phyloP scores from a whole-genome alignment of 2,329 filamentous ascomycete species.

The Phoma sp. region DNA sequence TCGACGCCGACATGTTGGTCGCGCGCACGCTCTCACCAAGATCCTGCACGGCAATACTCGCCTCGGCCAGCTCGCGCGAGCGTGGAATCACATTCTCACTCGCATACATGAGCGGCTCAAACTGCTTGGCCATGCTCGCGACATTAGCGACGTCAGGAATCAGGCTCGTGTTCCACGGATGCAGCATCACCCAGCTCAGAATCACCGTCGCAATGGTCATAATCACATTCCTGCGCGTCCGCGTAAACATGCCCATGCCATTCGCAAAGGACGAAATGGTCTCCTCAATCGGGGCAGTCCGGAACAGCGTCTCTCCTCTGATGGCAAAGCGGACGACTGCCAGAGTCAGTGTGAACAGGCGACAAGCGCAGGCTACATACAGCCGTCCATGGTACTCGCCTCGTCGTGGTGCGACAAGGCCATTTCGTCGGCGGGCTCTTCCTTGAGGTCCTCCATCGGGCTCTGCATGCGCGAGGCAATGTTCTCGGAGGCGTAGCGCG shows the following conservation, averaged over 20 bases:
- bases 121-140: constrained; percentile 85
- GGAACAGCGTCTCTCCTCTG: constrained; percentile 86
- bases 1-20: constrained; percentile 89
- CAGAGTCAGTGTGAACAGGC: constrained; percentile 31
- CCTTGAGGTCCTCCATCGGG: constrained; percentile 34
- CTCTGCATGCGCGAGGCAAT: constrained; percentile 48
- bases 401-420: constrained; percentile 41
- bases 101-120: constrained; percentile 94
- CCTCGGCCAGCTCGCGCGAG: constrained; percentile 87
- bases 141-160: constrained; percentile 90
- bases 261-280: constrained; percentile 69
- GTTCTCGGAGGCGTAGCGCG: constrained; percentile 38
- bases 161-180: constrained; percentile 70
- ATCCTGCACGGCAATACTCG: constrained; percentile 93
- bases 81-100: constrained; percentile 88
- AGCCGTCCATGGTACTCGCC: constrained; percentile 40
- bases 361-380: constrained; percentile 35
- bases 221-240: constrained; percentile 73
- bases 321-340: constrained; percentile 88
- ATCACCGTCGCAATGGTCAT: constrained; percentile 68
- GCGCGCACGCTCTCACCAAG: constrained; percentile 87
- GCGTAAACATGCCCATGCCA: constrained; percentile 67
- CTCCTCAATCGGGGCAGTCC: constrained; percentile 82
- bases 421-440: constrained; percentile 31
- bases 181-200: constrained; percentile 69